phyloP scores from a whole-genome alignment of 352 stramenopile genomes.

The Globisporangium megalacanthum region DNA sequence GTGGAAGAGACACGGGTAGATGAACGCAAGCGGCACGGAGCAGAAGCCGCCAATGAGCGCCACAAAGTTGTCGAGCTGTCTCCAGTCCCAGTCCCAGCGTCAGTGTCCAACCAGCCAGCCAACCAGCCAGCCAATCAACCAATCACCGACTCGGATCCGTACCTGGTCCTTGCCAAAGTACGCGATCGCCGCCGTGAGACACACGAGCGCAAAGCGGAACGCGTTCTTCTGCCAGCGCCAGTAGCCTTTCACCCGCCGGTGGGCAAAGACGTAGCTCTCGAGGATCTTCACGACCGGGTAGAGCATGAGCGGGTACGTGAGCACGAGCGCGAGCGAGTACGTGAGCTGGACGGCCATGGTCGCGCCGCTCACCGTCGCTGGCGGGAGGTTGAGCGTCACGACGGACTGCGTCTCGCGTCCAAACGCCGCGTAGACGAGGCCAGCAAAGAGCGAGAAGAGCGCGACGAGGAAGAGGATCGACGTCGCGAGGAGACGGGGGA shows the following conservation, averaged over 20 bases:
- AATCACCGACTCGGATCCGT: neutral
- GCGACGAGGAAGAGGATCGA: slow-evolving; percentile 49
- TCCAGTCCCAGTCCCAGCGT: neutral
- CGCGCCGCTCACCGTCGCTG: slow-evolving; percentile 36
- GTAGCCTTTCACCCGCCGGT: slow-evolving; percentile 39
- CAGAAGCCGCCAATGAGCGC: slow-evolving; percentile 69
- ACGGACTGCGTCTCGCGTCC: slow-evolving; percentile 47
- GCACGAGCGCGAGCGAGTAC: slow-evolving; percentile 59
- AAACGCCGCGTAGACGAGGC: slow-evolving; percentile 50
- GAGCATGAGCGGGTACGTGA: slow-evolving; percentile 70
- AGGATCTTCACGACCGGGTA: slow-evolving; percentile 71
- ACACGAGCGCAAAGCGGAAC: slow-evolving; percentile 57
- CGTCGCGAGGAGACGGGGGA: slow-evolving; percentile 40
- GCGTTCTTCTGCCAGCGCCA: slow-evolving; percentile 69
- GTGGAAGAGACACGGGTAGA: slow-evolving; percentile 70
- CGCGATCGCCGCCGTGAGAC: slow-evolving; percentile 50
- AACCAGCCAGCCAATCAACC: neutral
- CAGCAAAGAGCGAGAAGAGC: slow-evolving; percentile 50
- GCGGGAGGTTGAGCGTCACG: slow-evolving; percentile 55
- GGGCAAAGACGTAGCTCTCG: slow-evolving; percentile 50
- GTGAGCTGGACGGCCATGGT: slow-evolving; percentile 63
- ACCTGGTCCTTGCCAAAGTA: slow-evolving; percentile 59
- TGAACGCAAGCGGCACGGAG: slow-evolving; percentile 66
- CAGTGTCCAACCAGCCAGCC: too few relatives aligned
- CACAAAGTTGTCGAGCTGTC: slow-evolving; percentile 57